Conservation (phyloP, 2,329 filamentous ascomycete species). For the Eutypa lata region DNA sequence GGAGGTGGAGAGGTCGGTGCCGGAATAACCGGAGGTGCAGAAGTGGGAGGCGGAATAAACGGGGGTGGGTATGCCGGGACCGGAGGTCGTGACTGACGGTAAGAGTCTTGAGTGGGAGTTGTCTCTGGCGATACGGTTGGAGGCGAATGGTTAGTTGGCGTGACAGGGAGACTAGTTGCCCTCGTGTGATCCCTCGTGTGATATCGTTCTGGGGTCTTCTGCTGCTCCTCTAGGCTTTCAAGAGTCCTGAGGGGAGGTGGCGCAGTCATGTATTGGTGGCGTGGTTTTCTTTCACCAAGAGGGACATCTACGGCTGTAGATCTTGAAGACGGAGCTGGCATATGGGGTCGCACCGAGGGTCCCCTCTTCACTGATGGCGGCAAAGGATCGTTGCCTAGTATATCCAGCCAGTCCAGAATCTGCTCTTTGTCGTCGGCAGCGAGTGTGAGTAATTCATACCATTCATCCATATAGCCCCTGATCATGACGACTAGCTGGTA, state of each 20-base stretch:
- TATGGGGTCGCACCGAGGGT: slow-evolving; percentile 22
- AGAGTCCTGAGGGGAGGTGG: slow-evolving; percentile 17
- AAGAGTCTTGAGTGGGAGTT: slow-evolving; percentile 35
- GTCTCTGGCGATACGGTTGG: slow-evolving; percentile 30
- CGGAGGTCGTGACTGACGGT: slow-evolving; percentile 16
- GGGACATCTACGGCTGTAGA: slow-evolving; percentile 32
- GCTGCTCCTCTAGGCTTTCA: slow-evolving; percentile 21
- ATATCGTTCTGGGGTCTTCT: slow-evolving; percentile 33
- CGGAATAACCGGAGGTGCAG: slow-evolving; percentile 8
- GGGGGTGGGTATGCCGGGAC: slow-evolving; percentile 8
- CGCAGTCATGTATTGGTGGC: slow-evolving; percentile 13
- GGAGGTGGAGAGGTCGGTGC: slow-evolving; percentile 9
- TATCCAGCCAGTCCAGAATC: slow-evolving; percentile 80
- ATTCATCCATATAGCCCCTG: slow-evolving; percentile 68
- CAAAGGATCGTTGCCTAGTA: slow-evolving; percentile 58
- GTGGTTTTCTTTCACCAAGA: slow-evolving; percentile 34
- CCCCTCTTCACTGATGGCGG: slow-evolving; percentile 41
- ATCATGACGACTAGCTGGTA: slow-evolving; percentile 85
- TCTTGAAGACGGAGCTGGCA: slow-evolving; percentile 18
- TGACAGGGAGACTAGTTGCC: slow-evolving; percentile 25
- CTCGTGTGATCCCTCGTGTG: slow-evolving; percentile 32
- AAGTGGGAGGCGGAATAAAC: slow-evolving; percentile 1
- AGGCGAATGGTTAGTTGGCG: slow-evolving; percentile 18
- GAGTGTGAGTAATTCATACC: slow-evolving; percentile 82
- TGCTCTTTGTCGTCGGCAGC: slow-evolving; percentile 73